phyloP scores from a whole-genome alignment of 495 filamentous ascomycete species.

The Coniosporium apollinis region DNA sequence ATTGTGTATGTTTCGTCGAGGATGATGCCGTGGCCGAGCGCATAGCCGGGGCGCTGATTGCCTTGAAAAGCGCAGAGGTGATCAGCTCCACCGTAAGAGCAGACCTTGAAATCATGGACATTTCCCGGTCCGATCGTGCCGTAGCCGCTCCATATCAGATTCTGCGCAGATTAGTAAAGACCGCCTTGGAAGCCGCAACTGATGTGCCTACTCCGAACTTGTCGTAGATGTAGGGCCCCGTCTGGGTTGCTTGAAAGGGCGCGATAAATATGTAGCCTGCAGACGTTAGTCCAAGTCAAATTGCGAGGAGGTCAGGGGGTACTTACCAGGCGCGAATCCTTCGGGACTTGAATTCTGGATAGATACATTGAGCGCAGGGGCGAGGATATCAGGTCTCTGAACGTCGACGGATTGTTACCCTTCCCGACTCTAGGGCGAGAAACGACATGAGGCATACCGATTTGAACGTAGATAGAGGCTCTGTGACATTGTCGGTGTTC shows the following conservation, averaged over 20 bases:
- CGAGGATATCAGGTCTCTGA: constrained; percentile 2
- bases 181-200: neutral
- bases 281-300: neutral
- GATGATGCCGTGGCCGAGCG: constrained; percentile 3
- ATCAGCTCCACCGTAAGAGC: constrained; percentile 4
- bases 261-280: constrained; percentile 8
- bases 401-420: neutral
- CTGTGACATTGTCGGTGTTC: neutral
- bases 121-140: constrained; percentile 1
- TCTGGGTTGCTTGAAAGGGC: constrained; percentile 3
- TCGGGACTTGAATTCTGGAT: constrained; percentile 1
- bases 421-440: neutral
- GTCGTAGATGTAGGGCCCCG: constrained; percentile 11
- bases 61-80: constrained; percentile 6
- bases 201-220: constrained; percentile 4
- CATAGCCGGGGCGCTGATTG: constrained; percentile 3
- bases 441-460: neutral
- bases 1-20: constrained; percentile 6
- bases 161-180: neutral
- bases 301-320: too few species aligned
- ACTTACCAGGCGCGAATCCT: constrained; percentile 5
- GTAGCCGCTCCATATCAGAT: constrained; percentile 8
- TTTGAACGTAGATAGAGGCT: constrained; percentile 2
- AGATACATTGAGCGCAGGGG: constrained; percentile 1
- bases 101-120: constrained; percentile 4